phyloP scores from a whole-genome alignment of 495 filamentous ascomycete species.

The Diplogelasinospora grovesii region DNA sequence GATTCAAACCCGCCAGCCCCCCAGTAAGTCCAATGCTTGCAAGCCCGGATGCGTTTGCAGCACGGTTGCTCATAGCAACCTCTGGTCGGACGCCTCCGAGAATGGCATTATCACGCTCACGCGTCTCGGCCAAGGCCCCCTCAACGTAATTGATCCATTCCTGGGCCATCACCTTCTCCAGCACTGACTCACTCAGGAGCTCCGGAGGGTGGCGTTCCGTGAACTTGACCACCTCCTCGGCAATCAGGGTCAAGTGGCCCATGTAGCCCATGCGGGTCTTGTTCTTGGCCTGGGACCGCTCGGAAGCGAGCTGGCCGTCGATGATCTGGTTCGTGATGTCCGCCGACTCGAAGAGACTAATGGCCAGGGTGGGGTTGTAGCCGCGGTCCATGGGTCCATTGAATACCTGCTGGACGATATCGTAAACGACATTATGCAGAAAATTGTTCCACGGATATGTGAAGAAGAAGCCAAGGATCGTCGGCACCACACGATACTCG shows the following conservation, averaged over 20 bases:
- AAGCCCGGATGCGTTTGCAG: constrained; percentile 18
- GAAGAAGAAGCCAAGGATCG: constrained; percentile 97
- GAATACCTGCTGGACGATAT: constrained; percentile 98
- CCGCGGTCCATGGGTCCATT: constrained; percentile 97
- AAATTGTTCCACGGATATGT: constrained; percentile 99
- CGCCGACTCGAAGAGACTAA: constrained; percentile 85
- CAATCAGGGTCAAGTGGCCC: constrained; percentile 95
- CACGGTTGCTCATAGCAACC: constrained; percentile 54
- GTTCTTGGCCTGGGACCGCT: constrained; percentile 69
- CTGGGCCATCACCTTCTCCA: constrained; percentile 79
- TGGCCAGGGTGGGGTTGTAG: constrained; percentile 85
- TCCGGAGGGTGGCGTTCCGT: constrained; percentile 90
- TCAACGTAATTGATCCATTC: constrained; percentile 96
- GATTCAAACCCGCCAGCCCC: constrained; percentile 36
- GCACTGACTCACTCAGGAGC: constrained; percentile 70
- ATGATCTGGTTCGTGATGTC: constrained; percentile 87
- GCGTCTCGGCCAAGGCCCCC: constrained; percentile 83
- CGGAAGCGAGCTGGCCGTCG: constrained; percentile 79
- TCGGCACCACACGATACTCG: constrained; percentile 87
- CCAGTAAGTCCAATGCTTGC: constrained; percentile 40
- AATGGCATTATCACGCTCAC: constrained; percentile 95
- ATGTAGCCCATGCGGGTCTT: constrained; percentile 96
- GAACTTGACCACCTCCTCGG: constrained; percentile 98
- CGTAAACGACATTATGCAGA: constrained; percentile 98
- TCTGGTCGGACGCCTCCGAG: constrained; percentile 95